Conservation (phyloP, 2,329 filamentous ascomycete species). For the Phialophora verrucosa region DNA sequence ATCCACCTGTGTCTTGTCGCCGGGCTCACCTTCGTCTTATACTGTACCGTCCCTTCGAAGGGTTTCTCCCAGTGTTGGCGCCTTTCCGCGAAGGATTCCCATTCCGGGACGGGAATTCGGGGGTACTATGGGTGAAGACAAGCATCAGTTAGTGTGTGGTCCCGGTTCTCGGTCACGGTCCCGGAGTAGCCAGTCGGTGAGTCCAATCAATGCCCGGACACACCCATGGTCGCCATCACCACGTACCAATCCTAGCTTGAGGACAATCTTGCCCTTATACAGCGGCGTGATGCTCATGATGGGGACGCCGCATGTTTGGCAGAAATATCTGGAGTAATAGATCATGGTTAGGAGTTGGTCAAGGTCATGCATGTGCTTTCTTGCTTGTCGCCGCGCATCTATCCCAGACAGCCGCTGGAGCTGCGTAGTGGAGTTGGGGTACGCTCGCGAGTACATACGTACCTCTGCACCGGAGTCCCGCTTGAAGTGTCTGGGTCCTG, state of each 20-base stretch:
- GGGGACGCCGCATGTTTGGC: conserved; percentile 54
- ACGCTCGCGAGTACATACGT: not conserved
- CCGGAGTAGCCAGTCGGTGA: no score
- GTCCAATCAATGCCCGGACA: no score
- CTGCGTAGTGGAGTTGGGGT: not conserved
- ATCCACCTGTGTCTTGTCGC: no score
- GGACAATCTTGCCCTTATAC: conserved; percentile 51
- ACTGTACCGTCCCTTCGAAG: conserved; percentile 34
- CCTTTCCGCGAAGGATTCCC: conserved; percentile 35
- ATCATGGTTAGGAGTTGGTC: not conserved
- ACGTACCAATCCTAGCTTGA: conserved; percentile 56
- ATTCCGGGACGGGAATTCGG: conserved; percentile 35
- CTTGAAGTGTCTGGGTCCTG: conserved; percentile 53
- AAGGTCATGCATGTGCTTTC: not conserved
- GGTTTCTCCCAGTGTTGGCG: conserved; percentile 35
- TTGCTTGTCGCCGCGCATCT: not conserved
- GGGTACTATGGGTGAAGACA: conserved; percentile 23
- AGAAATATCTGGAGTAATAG: conserved; percentile 50
- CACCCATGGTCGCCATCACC: no score
- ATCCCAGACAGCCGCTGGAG: not conserved
- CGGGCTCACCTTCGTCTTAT: conserved; percentile 31
- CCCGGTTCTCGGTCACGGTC: no score
- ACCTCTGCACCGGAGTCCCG: conserved; percentile 50
- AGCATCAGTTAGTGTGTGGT: not conserved
- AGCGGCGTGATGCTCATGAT: conserved; percentile 53